These are phyloP conservation scores for Citrus australasica DNA, from an alignment of 345 rosid genomes.

Conservation along the genomic window DNA sequence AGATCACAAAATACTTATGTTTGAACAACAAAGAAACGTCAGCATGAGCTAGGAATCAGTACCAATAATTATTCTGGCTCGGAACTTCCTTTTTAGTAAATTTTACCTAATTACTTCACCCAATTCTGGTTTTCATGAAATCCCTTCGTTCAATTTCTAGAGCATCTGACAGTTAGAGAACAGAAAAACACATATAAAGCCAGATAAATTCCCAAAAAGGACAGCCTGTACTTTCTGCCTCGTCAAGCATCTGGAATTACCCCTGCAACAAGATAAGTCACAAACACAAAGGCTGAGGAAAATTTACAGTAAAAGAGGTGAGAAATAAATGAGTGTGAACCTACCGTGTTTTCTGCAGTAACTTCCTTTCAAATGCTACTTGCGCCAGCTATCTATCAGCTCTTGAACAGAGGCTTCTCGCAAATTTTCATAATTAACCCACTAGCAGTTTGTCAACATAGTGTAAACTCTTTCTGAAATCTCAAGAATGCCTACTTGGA, in stretches of 20 bases:
- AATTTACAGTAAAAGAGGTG: background rate
- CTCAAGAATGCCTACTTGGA: conserved; percentile 18
- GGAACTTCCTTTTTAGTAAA: no score
- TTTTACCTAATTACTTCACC: no score
- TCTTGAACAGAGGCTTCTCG: background rate
- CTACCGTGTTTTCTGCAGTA: background rate
- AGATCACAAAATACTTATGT: background rate
- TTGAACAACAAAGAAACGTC: no score
- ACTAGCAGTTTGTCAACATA: background rate
- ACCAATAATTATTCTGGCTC: background rate
- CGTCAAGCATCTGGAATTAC: background rate
- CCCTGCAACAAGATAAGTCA: background rate
- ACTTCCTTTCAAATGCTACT: background rate
- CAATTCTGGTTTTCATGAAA: no score
- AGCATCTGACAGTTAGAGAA: background rate
- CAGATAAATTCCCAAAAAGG: background rate
- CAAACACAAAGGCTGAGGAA: background rate
- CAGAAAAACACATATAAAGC: background rate
- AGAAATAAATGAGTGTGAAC: background rate
- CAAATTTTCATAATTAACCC: background rate
- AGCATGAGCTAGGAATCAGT: no score
- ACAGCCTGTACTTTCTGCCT: background rate
- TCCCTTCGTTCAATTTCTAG: no score
- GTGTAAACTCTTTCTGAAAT: conserved; percentile 2
- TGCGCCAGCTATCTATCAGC: background rate